Evolutionary conservation across 495 filamentous ascomycete genomes (phyloP), one percentile per base, ranked within the genome.

Genomic region (Bryoglossum gracile): DNA sequence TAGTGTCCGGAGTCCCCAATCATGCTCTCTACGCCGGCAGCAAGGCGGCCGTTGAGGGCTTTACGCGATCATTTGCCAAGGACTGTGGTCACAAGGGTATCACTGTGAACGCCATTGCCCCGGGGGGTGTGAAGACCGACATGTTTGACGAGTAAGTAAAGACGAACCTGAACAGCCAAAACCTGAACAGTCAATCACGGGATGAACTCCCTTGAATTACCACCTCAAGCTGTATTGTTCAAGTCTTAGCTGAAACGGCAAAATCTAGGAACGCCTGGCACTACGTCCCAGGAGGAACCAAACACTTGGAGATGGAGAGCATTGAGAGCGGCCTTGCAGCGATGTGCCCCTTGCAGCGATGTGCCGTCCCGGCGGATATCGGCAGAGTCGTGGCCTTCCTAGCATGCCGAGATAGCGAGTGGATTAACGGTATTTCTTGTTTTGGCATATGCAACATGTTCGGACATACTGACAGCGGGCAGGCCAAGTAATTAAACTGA

Each of bases 1-100:
- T 18, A n/a, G n/a, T 74, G 40, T 62, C 66, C 10, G 82, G 81
- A 26, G 80, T 89, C 28, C 77, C 75, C 48, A 74, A 84, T 59
- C 86, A 89, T 63, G 76, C 82, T 2, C 69, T 90, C 32, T 89
- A 90, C 67, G 81, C 84, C 22, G 83, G 79, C 23, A 77, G 70
- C 66, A 89, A 90, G 72, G 82, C 81, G 56, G 82, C 86, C 2
- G 76, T 89, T 43, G 85, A 88, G 59, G 83, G 81, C 13, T 82
- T 90, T 61, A 80, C 81, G 50, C 81, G 85, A 63, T 75, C 73
- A 45, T 86, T 90, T 57, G 78, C 86, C 2, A 71, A 49, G 3
- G 86, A 91, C 62, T 86, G 81, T 56, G 85, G 85, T n/a, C 72
- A 73, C 58, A 78, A 78, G 64, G 76, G 77, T 36, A 85, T 86